A percentile compares a stretch with the other conserved stretches of the same genome.
phyloP scores from a whole-genome alignment of 768 basidiomycete species.

The Phallus indusiatus region DNA sequence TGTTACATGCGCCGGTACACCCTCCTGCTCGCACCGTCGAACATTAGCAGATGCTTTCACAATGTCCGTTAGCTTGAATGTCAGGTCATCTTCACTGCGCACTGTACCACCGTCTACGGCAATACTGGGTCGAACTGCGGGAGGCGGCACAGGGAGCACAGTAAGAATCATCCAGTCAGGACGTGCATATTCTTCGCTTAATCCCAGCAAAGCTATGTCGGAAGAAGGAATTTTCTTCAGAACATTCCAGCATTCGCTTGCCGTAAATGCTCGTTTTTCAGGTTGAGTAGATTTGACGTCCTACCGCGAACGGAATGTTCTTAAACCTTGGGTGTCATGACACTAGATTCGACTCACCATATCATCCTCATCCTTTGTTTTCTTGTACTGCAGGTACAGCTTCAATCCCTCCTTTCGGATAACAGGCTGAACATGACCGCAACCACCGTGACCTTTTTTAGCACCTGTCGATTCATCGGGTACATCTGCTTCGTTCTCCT shows the following conservation, averaged over 20 bases:
- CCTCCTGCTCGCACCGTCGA: conserved; percentile 88
- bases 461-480: conserved; percentile 55
- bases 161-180: conserved; percentile 99
- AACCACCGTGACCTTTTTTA: conserved; percentile 94
- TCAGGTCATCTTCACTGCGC: conserved; percentile 97
- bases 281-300: conserved; percentile 74
- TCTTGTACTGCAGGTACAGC: conserved; percentile 90
- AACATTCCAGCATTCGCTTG: conserved; percentile 86
- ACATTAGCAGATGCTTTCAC: conserved; percentile 93
- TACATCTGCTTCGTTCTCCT: conserved; percentile 67
- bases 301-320: conserved; percentile 27
- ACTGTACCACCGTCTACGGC: conserved; percentile 94
- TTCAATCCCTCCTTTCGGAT: conserved; percentile 94
- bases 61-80: conserved; percentile 95
- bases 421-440: conserved; percentile 84
- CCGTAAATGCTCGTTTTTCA: conserved; percentile 73
- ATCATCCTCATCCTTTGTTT: conserved; percentile 89
- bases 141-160: conserved; percentile 94
- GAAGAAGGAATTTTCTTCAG: conserved; percentile 91
- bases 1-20: conserved; percentile 92
- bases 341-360: conserved; percentile 39
- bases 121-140: conserved; percentile 95
- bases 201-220: conserved; percentile 81
- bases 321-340: not conserved
- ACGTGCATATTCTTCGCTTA: conserved; percentile 91